Evolutionary conservation across 805 yeast genomes (phyloP).

Genomic region (Kuraishia cidri): DNA sequence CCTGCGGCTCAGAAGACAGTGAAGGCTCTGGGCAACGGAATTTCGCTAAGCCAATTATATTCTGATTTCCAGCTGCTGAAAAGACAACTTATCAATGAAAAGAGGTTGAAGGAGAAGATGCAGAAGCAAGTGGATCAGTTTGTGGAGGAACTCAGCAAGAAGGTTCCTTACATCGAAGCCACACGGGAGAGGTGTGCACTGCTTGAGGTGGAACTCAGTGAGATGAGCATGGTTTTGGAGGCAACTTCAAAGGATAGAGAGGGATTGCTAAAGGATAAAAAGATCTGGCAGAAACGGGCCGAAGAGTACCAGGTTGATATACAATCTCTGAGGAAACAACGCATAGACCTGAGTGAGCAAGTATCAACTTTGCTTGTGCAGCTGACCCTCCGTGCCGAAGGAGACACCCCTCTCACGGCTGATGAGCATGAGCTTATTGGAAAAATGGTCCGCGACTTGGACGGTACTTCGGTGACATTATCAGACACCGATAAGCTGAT

Average conservation of each 20-base stretch:
- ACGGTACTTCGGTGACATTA: constrained; percentile 21
- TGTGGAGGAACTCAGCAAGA: constrained; percentile 66
- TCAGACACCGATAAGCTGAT: constrained; percentile 69
- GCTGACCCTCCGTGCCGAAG: constrained; percentile 43
- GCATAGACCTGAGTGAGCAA: constrained; percentile 73
- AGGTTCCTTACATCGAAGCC: constrained; percentile 67
- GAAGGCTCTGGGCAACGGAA: constrained; percentile 26
- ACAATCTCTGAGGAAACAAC: constrained; percentile 41
- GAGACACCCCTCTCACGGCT: constrained; percentile 52
- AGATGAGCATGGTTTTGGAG: constrained; percentile 48
- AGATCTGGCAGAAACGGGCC: constrained; percentile 16
- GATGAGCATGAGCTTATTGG: constrained; percentile 61
- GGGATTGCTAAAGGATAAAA: constrained; percentile 22
- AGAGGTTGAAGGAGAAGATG: constrained; percentile 59
- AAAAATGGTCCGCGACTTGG: constrained; percentile 26
- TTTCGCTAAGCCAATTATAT: constrained; percentile 58
- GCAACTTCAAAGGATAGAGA: constrained; percentile 39
- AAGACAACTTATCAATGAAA: constrained; percentile 61
- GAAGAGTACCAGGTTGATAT: constrained; percentile 38
- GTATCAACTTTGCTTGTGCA: constrained; percentile 68
- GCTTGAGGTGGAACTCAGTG: constrained; percentile 46
- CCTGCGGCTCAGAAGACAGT: constrained; percentile 53
- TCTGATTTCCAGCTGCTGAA: constrained; percentile 56
- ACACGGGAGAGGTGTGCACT: constrained; percentile 50
- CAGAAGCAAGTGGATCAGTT: constrained; percentile 65